phyloP scores from a whole-genome alignment of 805 yeast genomes.

The Lachancea sp. region DNA sequence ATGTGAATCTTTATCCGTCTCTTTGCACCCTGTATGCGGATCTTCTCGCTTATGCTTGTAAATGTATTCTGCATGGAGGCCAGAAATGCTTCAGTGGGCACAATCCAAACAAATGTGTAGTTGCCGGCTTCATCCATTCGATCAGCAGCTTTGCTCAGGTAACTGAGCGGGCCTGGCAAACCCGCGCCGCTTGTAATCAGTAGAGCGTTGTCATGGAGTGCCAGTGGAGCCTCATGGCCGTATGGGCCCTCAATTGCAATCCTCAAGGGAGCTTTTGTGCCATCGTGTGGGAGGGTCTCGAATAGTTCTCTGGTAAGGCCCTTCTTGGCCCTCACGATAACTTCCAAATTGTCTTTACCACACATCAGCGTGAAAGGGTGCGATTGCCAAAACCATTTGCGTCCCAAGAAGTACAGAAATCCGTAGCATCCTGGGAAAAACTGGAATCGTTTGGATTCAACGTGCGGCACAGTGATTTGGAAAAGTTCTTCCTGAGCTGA shows the following conservation, averaged over 20 bases:
- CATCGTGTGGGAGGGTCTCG: constrained; percentile 25
- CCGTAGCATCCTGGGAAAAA: constrained; percentile 14
- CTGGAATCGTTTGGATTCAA: neutral
- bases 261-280: constrained; percentile 25
- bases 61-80: constrained; percentile 1
- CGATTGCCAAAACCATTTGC: constrained; percentile 43
- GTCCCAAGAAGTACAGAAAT: constrained; percentile 6
- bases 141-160: constrained; percentile 4
- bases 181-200: constrained; percentile 74
- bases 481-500: constrained; percentile 8
- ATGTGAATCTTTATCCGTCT: constrained; percentile 1
- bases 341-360: constrained; percentile 32
- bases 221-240: constrained; percentile 46
- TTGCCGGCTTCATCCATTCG: neutral
- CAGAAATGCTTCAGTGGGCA: constrained; percentile 8
- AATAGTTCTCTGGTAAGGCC: constrained; percentile 40
- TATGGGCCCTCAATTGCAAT: constrained; percentile 63
- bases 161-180: constrained; percentile 45
- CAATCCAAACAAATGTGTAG: constrained; percentile 10
- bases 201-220: constrained; percentile 47
- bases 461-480: constrained; percentile 6
- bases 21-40: neutral
- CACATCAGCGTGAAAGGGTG: constrained; percentile 52
- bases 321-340: constrained; percentile 41
- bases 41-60: neutral